These are phyloP conservation scores for Microglena sp. DNA, from an alignment of 139 green algal species.

Conservation along the genomic window DNA sequence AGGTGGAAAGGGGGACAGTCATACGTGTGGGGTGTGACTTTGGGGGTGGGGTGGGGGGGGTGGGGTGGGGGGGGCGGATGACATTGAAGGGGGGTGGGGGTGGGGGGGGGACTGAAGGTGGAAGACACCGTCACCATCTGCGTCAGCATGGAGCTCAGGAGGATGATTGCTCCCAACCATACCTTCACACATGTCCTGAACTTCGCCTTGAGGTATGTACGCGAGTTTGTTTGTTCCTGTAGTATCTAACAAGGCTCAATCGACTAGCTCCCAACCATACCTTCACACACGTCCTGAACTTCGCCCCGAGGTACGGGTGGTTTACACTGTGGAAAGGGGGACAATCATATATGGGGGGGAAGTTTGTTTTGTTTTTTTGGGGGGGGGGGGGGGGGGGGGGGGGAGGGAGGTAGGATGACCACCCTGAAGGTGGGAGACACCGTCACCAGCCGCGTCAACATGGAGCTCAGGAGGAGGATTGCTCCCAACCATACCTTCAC, in stretches of 20 bases:
- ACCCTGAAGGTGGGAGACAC: conserved; percentile 56
- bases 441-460: conserved; percentile 68
- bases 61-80: not conserved
- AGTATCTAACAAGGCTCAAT: too few relatives aligned
- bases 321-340: too few relatives aligned
- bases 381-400: not conserved
- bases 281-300: conserved; percentile 96
- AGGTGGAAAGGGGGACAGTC: not conserved
- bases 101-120: not conserved
- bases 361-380: not conserved
- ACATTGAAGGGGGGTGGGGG: not conserved
- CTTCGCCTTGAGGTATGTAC: conserved; percentile 75
- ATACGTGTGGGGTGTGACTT: too few relatives aligned
- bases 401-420: too few relatives aligned
- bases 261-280: conserved; percentile 98
- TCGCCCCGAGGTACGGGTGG: conserved; percentile 74
- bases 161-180: conserved; percentile 88
- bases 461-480: conserved; percentile 64
- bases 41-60: not conserved
- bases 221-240: too few relatives aligned
- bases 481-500: conserved; percentile 97
- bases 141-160: conserved; percentile 76
- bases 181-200: conserved; percentile 98
- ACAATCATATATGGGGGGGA: too few relatives aligned
- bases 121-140: conserved; percentile 2